A percentile compares a stretch with the other conserved stretches of the same genome.
Conservation (phyloP, 2,329 filamentous ascomycete genomes). For the Phaeoacremonium minimum region DNA sequence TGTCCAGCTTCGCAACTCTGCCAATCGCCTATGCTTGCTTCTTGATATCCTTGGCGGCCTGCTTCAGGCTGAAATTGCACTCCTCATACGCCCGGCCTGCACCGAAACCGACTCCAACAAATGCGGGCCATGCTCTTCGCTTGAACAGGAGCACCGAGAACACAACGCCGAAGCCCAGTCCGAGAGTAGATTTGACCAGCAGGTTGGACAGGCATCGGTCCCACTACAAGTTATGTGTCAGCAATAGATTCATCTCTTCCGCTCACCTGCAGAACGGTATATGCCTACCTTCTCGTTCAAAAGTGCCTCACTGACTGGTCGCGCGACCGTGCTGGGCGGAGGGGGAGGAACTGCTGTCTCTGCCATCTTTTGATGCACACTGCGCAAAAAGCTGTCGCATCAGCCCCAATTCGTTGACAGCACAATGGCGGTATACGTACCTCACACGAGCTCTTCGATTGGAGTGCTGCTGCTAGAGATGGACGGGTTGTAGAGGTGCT, state of each 20-base stretch:
- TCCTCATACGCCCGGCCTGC: constrained; percentile 97
- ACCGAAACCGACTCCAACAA: constrained; percentile 89
- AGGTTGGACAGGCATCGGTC: constrained; percentile 97
- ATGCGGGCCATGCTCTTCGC: constrained; percentile 96
- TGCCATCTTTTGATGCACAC: constrained; percentile 38
- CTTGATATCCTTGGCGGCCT: constrained; percentile 54
- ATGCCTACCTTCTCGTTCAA: constrained; percentile 92
- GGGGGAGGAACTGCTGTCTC: constrained; percentile 49
- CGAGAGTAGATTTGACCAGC: constrained; percentile 93
- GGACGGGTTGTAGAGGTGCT: too few relatives aligned
- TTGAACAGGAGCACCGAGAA: constrained; percentile 99
- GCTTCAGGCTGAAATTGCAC: constrained; percentile 78
- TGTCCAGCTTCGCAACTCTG: too few relatives aligned
- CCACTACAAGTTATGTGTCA: constrained; percentile 74
- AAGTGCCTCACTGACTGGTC: constrained; percentile 94
- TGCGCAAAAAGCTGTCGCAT: constrained; percentile 2
- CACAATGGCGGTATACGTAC: constrained; percentile 5
- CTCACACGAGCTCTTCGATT: constrained; percentile 10
- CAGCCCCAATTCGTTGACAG: constrained; percentile 12
- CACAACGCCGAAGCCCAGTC: constrained; percentile 94
- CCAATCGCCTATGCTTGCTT: constrained; percentile 36
- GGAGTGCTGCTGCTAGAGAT: too few relatives aligned
- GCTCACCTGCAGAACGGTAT: constrained; percentile 4
- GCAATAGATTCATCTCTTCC: constrained; percentile 2
- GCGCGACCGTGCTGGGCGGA: constrained; percentile 62